These are phyloP conservation scores for Microstegium vimineum DNA, from an alignment of 176 grass and related monocot species.

Conservation along the genomic window DNA sequence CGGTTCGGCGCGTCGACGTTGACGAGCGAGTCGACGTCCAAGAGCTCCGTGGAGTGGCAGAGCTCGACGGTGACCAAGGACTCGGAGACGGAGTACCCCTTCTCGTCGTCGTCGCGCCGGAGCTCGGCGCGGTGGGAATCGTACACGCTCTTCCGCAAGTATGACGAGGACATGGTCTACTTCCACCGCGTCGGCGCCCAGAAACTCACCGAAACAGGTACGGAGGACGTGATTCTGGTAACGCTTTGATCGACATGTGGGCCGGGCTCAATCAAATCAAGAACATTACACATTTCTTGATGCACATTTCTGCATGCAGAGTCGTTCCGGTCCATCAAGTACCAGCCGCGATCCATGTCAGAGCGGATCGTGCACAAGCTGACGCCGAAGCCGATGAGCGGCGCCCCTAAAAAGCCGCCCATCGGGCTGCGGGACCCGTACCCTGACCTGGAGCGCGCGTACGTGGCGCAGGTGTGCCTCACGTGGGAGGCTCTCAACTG, in stretches of 20 bases:
- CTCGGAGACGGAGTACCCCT: slow-evolving; percentile 79
- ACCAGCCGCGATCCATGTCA: slow-evolving; percentile 73
- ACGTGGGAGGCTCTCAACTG: slow-evolving; percentile 92
- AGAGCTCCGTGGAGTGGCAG: slow-evolving; percentile 95
- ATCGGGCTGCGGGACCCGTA: slow-evolving; percentile 51
- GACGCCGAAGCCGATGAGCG: slow-evolving; percentile 43
- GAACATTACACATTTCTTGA: slow-evolving; percentile 5
- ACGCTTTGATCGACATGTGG: slow-evolving; percentile 42
- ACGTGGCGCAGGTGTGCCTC: slow-evolving; percentile 87
- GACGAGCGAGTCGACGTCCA: slow-evolving; percentile 91
- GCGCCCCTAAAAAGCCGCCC: neutral
- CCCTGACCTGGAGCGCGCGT: slow-evolving; percentile 71
- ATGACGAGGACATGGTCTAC: slow-evolving; percentile 95
- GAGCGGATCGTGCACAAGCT: slow-evolving; percentile 66
- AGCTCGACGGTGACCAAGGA: slow-evolving; percentile 78
- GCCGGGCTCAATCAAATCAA: slow-evolving; percentile 6
- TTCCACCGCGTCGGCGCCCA: slow-evolving; percentile 79
- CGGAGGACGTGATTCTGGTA: too few species aligned
- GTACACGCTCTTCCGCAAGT: slow-evolving; percentile 78
- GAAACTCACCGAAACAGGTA: slow-evolving; percentile 94
- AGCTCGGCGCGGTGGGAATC: slow-evolving; percentile 94
- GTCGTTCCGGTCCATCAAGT: slow-evolving; percentile 69
- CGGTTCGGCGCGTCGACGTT: slow-evolving; percentile 47
- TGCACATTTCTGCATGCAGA: too few species aligned
- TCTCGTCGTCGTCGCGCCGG: slow-evolving; percentile 87